phyloP scores from a whole-genome alignment of 192 early-diverging fungal genomes.

The Coemansia sp. region DNA sequence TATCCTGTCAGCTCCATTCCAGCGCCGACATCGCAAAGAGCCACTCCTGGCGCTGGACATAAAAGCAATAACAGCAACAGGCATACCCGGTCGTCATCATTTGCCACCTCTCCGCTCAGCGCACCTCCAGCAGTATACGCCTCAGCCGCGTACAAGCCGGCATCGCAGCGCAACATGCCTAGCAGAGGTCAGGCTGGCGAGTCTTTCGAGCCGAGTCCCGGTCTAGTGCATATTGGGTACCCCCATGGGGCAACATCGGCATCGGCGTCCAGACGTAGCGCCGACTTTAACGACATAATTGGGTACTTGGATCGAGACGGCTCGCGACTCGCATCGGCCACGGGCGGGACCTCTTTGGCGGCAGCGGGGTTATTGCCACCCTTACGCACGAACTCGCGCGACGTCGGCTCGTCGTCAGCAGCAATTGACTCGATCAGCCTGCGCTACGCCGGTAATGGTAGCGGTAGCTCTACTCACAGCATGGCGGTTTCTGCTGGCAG shows the following conservation, averaged over 20 bases:
- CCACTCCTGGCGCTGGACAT: neutral
- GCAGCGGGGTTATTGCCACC: conserved; percentile 2
- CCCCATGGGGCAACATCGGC: neutral
- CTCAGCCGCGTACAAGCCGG: neutral
- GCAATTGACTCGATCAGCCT: conserved; percentile 19
- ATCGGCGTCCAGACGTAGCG: conserved; percentile 24
- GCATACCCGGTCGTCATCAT: conserved; percentile 13
- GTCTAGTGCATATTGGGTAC: neutral
- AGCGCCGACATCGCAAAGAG: neutral
- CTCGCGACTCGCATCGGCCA: conserved; percentile 9
- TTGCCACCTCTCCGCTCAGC: conserved; percentile 1
- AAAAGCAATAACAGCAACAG: neutral
- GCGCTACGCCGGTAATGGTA: conserved; percentile 10
- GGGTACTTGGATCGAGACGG: conserved; percentile 20
- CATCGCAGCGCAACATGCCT: neutral
- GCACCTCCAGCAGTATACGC: neutral
- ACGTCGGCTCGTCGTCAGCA: conserved; percentile 7
- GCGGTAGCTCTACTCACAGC: neutral
- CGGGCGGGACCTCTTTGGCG: conserved; percentile 8
- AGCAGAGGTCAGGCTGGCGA: neutral
- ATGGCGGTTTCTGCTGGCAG: conserved; percentile 2
- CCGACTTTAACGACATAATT: conserved; percentile 34
- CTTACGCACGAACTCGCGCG: neutral
- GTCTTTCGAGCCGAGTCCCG: neutral
- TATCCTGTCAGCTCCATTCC: conserved; percentile 5